Evolutionary conservation across 73 alveolate species (phyloP), one percentile per base, ranked within the genome.

Genomic region (Paramecium caudatum): DNA sequence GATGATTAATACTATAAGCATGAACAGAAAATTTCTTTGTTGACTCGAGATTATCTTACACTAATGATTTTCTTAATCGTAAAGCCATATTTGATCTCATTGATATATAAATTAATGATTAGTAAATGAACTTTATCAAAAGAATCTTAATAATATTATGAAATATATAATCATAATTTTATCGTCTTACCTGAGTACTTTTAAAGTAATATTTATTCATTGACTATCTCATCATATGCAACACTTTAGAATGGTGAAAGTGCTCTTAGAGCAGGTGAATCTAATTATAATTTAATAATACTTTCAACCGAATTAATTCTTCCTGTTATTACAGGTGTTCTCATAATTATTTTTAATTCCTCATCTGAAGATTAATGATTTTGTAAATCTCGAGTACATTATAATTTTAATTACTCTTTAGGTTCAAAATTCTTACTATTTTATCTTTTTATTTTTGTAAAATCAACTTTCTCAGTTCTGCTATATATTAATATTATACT

Each of bases 321-420:
- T 37, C 88, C 88, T 37, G 88, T 74, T 3, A 74, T 74, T 16
- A 74, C 88, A 16, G 88, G 88, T 74, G 88, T 74, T 25, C 88
- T 74, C 88, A 74, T 74, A 12, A 74, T n/a, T 39, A 74, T 37
- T 27, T 37, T 36, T 0, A 41, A 10, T 41, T 74, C 88, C 7
- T 55, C 80, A 55, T 55, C 80, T 2, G 46, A 55, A 3, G 80
- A 19, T 27, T 55, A 55, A 21, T 55, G 23, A 27, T 55, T 27
- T 10, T 55, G 23, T 25, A 55, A 55, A 27, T 55, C 80, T 55
- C 30, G 12, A 55, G 80, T 55, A 21, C 32, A 37, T 23, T 55
- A 23, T 23, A 55, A 25, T 9, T 21, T 19, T 55, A 55, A 27
- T 16, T 55, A 37, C n/a, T n/a, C n/a, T n/a, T n/a, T n/a, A n/a